Percentiles rank a stretch among this genome's conserved stretches.
These are phyloP conservation scores for Pluteus cervinus DNA, from an alignment of 768 basidiomycete species.

Conservation along the genomic window DNA sequence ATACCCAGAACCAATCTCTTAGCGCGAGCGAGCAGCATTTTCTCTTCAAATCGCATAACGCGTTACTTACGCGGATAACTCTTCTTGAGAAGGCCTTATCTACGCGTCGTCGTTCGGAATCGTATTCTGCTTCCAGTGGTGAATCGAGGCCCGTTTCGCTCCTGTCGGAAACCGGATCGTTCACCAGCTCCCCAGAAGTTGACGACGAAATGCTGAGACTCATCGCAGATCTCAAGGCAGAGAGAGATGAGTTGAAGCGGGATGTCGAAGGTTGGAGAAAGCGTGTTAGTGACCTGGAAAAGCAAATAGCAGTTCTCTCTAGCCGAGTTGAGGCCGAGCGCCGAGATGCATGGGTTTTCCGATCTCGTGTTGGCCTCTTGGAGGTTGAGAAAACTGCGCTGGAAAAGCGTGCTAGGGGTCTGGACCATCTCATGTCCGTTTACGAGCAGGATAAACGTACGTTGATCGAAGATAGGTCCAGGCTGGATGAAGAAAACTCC, in stretches of 20 bases:
- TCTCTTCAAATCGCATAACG: constrained; percentile 78
- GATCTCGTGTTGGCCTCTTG: constrained; percentile 59
- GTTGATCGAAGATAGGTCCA: constrained; percentile 19
- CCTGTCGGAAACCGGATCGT: constrained; percentile 33
- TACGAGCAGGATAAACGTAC: constrained; percentile 21
- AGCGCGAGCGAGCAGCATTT: constrained; percentile 78
- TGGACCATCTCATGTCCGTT: constrained; percentile 22
- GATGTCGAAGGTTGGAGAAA: constrained; percentile 86
- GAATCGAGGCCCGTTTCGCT: constrained; percentile 49
- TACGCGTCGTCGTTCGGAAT: constrained; percentile 30
- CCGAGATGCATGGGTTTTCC: constrained; percentile 79
- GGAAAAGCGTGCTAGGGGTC: constrained; percentile 39
- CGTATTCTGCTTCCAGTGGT: constrained; percentile 24
- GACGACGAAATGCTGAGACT: constrained; percentile 76
- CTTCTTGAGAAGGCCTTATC: constrained; percentile 71
- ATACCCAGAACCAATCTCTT: constrained; percentile 43
- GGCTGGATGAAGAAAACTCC: constrained; percentile 29
- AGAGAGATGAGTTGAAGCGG: constrained; percentile 82
- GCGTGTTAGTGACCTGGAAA: constrained; percentile 73
- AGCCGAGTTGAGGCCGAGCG: constrained; percentile 73
- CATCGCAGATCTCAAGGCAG: constrained; percentile 74
- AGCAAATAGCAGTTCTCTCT: constrained; percentile 56
- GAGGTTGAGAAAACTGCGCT: constrained; percentile 63
- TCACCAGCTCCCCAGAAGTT: constrained; percentile 40
- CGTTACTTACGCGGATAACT: constrained; percentile 75